Evolutionary conservation across 148 eudicot species (phyloP).

Genomic region (Rheum nobile): DNA sequence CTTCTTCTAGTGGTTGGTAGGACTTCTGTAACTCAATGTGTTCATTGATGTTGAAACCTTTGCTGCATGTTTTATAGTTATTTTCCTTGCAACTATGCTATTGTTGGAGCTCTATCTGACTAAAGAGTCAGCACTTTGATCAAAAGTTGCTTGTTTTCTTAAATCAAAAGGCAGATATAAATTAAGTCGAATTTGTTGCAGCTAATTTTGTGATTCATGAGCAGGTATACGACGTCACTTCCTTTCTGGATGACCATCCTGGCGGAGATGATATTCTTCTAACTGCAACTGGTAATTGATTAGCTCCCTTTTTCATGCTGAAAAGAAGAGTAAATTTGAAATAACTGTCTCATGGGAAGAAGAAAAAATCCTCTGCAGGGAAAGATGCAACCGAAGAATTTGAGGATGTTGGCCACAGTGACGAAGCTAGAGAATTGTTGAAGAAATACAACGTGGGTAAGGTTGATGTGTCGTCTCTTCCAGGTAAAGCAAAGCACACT

Average conservation of each 20-base stretch:
- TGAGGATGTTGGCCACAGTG: conserved; percentile 42
- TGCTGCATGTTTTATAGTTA: not conserved
- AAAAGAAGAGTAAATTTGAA: not conserved
- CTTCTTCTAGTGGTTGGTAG: not conserved
- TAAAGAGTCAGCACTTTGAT: too few species aligned
- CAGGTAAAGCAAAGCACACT: conserved; percentile 7
- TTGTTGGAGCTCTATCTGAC: not conserved
- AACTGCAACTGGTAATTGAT: conserved; percentile 33
- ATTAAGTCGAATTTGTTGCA: not conserved
- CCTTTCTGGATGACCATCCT: conserved; percentile 47
- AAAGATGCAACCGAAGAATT: conserved; percentile 46
- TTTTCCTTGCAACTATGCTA: not conserved
- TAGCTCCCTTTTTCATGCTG: not conserved
- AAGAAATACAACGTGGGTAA: conserved; percentile 26
- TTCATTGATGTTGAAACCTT: not conserved
- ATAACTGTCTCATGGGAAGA: not conserved
- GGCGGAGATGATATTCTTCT: conserved; percentile 48
- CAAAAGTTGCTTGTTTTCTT: too few species aligned
- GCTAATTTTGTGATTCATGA: not conserved
- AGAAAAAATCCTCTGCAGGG: conserved; percentile 12
- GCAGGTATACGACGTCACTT: conserved; percentile 38
- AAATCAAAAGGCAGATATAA: not conserved
- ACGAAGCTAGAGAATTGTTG: conserved; percentile 25
- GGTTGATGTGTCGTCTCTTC: conserved; percentile 21
- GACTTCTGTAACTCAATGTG: not conserved